Conservation (phyloP, 78 protist species). For the Isochrysis galbana region DNA sequence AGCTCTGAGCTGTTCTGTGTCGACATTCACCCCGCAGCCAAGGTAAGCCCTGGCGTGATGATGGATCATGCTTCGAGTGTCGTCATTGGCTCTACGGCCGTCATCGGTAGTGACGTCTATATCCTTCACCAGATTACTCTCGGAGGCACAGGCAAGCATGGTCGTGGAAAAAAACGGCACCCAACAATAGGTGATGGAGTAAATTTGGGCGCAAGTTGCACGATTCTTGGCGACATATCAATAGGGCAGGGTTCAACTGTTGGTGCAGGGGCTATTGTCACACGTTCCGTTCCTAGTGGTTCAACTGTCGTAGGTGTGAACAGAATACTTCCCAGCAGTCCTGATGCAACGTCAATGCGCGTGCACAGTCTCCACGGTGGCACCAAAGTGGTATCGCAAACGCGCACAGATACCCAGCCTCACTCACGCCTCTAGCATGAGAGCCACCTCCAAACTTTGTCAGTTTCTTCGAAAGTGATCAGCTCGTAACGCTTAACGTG, state of each 20-base stretch:
- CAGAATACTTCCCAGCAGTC: background rate
- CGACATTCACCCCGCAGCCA: conserved; percentile 74
- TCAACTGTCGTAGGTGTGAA: background rate
- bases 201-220: background rate
- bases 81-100: conserved; percentile 73
- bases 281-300: background rate
- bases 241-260: background rate
- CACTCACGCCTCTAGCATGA: no score
- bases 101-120: conserved; percentile 35
- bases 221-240: background rate
- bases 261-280: background rate
- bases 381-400: no score
- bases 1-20: conserved; percentile 1
- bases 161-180: background rate
- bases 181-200: background rate
- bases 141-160: conserved; percentile 2
- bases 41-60: background rate
- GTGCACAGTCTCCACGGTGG: no score
- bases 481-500: no score
- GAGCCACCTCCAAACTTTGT: no score
- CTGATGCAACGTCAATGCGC: no score
- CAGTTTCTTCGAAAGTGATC: no score
- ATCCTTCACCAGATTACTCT: conserved; percentile 6
- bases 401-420: no score
- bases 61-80: conserved; percentile 71